Conservation (phyloP, 2,329 filamentous ascomycete species). For the Aspergillus fijiensis region DNA sequence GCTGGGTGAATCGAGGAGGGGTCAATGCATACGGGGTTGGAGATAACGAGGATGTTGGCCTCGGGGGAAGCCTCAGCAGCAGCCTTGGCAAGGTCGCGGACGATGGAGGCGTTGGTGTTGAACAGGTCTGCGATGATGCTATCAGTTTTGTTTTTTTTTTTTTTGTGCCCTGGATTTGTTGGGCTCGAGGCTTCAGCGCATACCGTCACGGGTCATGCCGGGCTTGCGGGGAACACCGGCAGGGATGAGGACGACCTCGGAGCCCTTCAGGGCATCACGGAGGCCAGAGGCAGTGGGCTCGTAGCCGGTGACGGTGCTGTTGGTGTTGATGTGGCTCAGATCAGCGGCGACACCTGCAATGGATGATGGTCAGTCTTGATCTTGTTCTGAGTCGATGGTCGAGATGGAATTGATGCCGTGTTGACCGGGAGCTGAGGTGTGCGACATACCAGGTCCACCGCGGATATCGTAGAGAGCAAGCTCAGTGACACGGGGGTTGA, state of each 20-base stretch:
- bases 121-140: slow-evolving; percentile 69
- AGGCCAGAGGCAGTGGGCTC: slow-evolving; percentile 75
- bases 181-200: slow-evolving; percentile 18
- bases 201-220: slow-evolving; percentile 96
- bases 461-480: slow-evolving; percentile 98
- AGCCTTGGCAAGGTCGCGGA: slow-evolving; percentile 96
- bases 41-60: slow-evolving; percentile 95
- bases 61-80: slow-evolving; percentile 83
- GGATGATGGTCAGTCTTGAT: slow-evolving; percentile 16
- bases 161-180: background rate
- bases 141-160: slow-evolving; percentile 5
- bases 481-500: slow-evolving; percentile 91
- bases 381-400: background rate
- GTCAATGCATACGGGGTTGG: slow-evolving; percentile 71
- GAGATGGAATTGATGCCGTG: background rate
- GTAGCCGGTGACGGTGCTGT: slow-evolving; percentile 90
- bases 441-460: slow-evolving; percentile 76
- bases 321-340: slow-evolving; percentile 98
- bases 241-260: slow-evolving; percentile 95
- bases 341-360: slow-evolving; percentile 89
- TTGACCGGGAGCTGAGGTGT: background rate
- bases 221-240: slow-evolving; percentile 98
- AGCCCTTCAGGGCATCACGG: slow-evolving; percentile 73
- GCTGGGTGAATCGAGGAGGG: background rate
- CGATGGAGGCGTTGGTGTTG: slow-evolving; percentile 99